Evolutionary conservation across 2,329 filamentous ascomycete species (phyloP).

Genomic region (Colletotrichum musicola): DNA sequence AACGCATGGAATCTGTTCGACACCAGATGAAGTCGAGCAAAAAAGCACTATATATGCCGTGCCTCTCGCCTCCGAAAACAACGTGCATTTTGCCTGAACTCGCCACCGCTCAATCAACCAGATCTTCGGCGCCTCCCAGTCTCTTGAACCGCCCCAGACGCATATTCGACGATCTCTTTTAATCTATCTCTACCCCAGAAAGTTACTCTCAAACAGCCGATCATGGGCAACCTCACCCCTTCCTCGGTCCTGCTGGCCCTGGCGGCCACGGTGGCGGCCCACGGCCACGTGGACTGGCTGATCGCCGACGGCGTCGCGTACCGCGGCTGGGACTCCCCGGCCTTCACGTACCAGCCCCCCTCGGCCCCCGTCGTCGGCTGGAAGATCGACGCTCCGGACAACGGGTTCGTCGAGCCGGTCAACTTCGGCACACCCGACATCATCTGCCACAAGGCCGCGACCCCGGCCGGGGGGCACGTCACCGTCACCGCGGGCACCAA

Average conservation of each 20-base stretch:
- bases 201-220: background rate
- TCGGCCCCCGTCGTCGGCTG: slow-evolving; percentile 46
- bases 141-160: background rate
- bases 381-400: slow-evolving; percentile 51
- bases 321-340: slow-evolving; percentile 58
- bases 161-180: background rate
- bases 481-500: slow-evolving; percentile 68
- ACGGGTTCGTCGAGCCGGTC: slow-evolving; percentile 61
- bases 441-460: slow-evolving; percentile 60
- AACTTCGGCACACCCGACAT: slow-evolving; percentile 56
- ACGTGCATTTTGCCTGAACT: slow-evolving; percentile 33
- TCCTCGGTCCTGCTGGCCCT: slow-evolving; percentile 40
- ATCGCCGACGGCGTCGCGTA: slow-evolving; percentile 48
- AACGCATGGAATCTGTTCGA: background rate
- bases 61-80: background rate
- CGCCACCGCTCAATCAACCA: slow-evolving; percentile 22
- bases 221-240: slow-evolving; percentile 26
- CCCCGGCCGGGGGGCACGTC: slow-evolving; percentile 53
- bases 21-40: background rate
- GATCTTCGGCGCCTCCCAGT: background rate
- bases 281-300: slow-evolving; percentile 50
- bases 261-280: slow-evolving; percentile 43
- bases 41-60: slow-evolving; percentile 32
- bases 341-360: slow-evolving; percentile 40
- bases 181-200: background rate